Base-by-base conservation (phyloP, 2,329 filamentous ascomycete species). In the Exophiala lecanii-corni region DNA sequence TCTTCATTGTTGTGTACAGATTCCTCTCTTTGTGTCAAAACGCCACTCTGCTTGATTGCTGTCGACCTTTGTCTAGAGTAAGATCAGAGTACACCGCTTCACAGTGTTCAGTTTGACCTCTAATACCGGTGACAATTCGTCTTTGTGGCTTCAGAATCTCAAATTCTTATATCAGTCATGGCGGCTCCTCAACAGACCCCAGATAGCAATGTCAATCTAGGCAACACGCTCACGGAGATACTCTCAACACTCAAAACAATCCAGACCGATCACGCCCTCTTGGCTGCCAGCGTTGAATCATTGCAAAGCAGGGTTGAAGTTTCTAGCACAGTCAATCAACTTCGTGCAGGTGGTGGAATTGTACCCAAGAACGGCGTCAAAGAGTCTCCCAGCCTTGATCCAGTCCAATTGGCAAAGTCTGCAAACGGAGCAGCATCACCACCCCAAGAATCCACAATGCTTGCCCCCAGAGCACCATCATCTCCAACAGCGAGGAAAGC, bases 281-380 rank as follows among this genome's bases (percentile, higher is more conserved):
- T 82, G 33, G 67, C 75, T 26, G 70, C 74, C 33, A 70, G 72
- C 37, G 71, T 82, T 31, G 77, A 81, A 60, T 70, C 71, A 32
- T 79, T 82, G 62, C 75, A 78, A 53, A 76, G 76, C 38, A 71
- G 76, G 42, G 74, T 82, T 46, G 81, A 82, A 58, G 73, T 76
- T 35, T 65, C 81, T 21, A 72, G 76, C 19, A 74, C 75, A 35
- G 70, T 81, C 54, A 79, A 78, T 61, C 70, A 76, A 18, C 33
- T 55, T 12, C 50, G 50, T 4, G 38, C n/a, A 26, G 43, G 33
- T 12, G 17, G 15, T 5, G 7, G 13, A 35, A 17, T 13, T 13
- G 6, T 13, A 7, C 6, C 34, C 17, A 40, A 39, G 16, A 20
- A 30, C 19, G 39, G 31, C 34, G 36, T 36, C 9, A 39, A 18